Base-by-base conservation (phyloP, 140 eudicot species). In the Cichorium intybus region DNA sequence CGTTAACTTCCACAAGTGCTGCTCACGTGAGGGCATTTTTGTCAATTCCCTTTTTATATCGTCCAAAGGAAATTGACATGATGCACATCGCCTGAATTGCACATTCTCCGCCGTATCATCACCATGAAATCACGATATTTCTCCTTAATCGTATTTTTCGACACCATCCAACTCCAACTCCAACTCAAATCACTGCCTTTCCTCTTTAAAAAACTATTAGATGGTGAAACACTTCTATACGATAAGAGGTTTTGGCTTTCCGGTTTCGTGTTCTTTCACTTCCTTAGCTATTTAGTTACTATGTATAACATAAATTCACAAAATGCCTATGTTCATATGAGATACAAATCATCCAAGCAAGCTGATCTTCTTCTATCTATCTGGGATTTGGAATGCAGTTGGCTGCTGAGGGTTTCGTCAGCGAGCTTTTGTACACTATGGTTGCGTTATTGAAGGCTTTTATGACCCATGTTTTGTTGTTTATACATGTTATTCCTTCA, bases 361-460 rank as follows among this genome's bases (percentile, higher is more conserved):
- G 89, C 31, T 87, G 71, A 64, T 87, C 5, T 87, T 71, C 80
- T 92, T 88, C 49, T 92, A 92, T 88, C 49, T 92, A 92, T 69
- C 95, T 85, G 54, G 98, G 96, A 18, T 84, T 89, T 0, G 96
- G 97, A 21, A 91, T 84, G 96, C 98, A 92, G 60, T 60, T 92
- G 62, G 98, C 96, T 0, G 93, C 86, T 6, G 97, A 90, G 69
- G 97, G 97, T 16, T 90, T 90, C 21, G 77, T 88, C 0, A 73
- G 87, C 2, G 97, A 95, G 60, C 84, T 80, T 39, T 31, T 90
- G 81, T 90, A 84, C 45, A 79, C 97, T 0, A 10, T 87, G 64
- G 95, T 90, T 2, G 97, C 95, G 50, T 49, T 84, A 45, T 59
- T 84, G 80, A 69, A 84, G 76, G 95, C 96, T 2, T 80, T 84